Evolutionary conservation across 192 early-diverging fungal species (phyloP).

Genomic region (Coemansia umbellata): DNA sequence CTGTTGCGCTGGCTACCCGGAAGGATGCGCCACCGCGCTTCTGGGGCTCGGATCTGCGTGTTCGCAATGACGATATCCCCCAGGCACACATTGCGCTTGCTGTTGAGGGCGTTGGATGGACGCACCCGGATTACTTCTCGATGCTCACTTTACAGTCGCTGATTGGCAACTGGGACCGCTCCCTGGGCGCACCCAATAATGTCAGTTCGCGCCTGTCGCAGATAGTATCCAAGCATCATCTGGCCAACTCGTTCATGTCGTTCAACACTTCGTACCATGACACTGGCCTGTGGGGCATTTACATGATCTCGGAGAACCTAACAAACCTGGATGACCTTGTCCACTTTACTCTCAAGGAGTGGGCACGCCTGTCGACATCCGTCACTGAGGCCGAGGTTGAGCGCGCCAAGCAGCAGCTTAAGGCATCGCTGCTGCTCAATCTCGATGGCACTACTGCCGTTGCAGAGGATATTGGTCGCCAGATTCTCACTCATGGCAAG

Average conservation of each 20-base stretch:
- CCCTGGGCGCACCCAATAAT: constrained; percentile 84
- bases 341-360: constrained; percentile 88
- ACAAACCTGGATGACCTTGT: constrained; percentile 81
- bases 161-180: constrained; percentile 96
- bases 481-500: constrained; percentile 88
- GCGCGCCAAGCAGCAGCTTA: constrained; percentile 98
- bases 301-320: constrained; percentile 81
- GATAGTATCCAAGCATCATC: constrained; percentile 72
- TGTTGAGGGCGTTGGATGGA: constrained; percentile 95
- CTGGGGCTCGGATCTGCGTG: constrained; percentile 85
- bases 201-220: constrained; percentile 82
- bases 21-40: constrained; percentile 64
- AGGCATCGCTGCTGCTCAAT: constrained; percentile 84
- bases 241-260: constrained; percentile 98
- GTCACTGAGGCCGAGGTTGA: constrained; percentile 90
- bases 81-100: constrained; percentile 96
- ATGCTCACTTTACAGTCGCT: constrained; percentile 93
- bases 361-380: constrained; percentile 79
- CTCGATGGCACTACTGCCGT: constrained; percentile 94
- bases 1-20: constrained; percentile 54
- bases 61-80: constrained; percentile 83
- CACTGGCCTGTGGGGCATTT: constrained; percentile 96
- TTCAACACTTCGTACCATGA: constrained; percentile 99
- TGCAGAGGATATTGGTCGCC: constrained; percentile 97
- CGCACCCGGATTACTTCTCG: constrained; percentile 91